phyloP scores from a whole-genome alignment of 192 early-diverging fungal genomes.

The Funneliformis mosseae region DNA sequence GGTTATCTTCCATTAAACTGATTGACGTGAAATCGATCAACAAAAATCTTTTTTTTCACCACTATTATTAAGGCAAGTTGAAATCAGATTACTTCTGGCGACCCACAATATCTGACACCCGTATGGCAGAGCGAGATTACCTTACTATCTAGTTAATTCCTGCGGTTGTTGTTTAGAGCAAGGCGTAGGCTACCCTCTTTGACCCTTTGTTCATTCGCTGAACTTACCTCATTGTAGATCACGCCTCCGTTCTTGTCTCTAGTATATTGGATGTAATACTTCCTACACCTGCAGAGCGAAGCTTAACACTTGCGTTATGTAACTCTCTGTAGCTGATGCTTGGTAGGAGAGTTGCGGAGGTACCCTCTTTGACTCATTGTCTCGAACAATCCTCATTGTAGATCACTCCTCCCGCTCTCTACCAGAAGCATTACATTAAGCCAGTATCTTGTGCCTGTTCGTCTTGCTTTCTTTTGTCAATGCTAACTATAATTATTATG shows the following conservation, averaged over 20 bases:
- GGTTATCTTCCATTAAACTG: no score
- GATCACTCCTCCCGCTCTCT: constrained; percentile 11
- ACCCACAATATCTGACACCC: constrained; percentile 31
- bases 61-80: constrained; percentile 31
- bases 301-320: constrained; percentile 23
- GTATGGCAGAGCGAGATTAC: constrained; percentile 3
- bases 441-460: no score
- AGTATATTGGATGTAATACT: constrained; percentile 32
- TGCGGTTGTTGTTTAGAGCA: constrained; percentile 35
- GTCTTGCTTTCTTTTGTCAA: no score
- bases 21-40: no score
- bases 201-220: constrained; percentile 25
- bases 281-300: constrained; percentile 34
- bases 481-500: no score
- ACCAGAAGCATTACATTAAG: constrained; percentile 27
- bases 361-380: constrained; percentile 35
- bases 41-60: no score
- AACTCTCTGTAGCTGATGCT: constrained; percentile 34
- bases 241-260: constrained; percentile 28
- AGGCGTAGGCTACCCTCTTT: constrained; percentile 34
- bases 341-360: constrained; percentile 26
- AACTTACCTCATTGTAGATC: constrained; percentile 25
- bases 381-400: constrained; percentile 30
- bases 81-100: constrained; percentile 35
- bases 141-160: not conserved